These are phyloP conservation scores for Trichomonas gallinae DNA, from an alignment of 208 protist species.

Conservation along the genomic window DNA sequence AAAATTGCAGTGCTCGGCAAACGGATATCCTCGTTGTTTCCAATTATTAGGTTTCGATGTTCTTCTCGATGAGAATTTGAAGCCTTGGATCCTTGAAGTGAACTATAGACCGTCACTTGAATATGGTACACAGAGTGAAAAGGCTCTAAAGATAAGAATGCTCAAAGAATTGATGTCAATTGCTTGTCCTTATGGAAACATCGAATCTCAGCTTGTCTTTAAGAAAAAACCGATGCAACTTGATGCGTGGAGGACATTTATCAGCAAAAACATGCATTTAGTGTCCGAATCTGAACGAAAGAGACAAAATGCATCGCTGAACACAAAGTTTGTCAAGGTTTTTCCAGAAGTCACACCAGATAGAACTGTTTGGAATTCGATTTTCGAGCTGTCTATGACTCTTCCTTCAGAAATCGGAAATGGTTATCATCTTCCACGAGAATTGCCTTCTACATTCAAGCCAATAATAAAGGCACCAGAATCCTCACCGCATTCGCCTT, in stretches of 20 bases:
- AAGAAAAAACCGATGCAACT: not conserved
- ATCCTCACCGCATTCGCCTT: too few relatives aligned
- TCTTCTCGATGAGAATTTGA: slow-evolving; percentile 66
- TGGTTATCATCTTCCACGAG: not conserved
- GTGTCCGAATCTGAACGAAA: not conserved
- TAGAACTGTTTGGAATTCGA: not conserved
- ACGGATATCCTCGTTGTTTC: slow-evolving; percentile 52
- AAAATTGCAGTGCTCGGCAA: not conserved
- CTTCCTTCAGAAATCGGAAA: not conserved
- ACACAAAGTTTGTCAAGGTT: not conserved
- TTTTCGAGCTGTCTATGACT: not conserved
- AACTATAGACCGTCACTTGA: slow-evolving; percentile 78
- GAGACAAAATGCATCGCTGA: not conserved
- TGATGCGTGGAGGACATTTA: not conserved
- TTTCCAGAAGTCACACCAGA: not conserved
- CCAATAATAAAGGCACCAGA: too few relatives aligned
- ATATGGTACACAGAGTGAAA: not conserved
- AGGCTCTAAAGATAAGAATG: not conserved
- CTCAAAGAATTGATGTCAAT: not conserved
- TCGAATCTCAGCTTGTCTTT: not conserved
- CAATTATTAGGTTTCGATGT: slow-evolving; percentile 87
- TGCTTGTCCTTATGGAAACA: not conserved
- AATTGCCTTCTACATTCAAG: too few relatives aligned
- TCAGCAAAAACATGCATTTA: not conserved
- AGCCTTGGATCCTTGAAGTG: slow-evolving; percentile 79